These are phyloP conservation scores for Purshia tridentata DNA, from an alignment of 306 rosid species.

Conservation along the genomic window DNA sequence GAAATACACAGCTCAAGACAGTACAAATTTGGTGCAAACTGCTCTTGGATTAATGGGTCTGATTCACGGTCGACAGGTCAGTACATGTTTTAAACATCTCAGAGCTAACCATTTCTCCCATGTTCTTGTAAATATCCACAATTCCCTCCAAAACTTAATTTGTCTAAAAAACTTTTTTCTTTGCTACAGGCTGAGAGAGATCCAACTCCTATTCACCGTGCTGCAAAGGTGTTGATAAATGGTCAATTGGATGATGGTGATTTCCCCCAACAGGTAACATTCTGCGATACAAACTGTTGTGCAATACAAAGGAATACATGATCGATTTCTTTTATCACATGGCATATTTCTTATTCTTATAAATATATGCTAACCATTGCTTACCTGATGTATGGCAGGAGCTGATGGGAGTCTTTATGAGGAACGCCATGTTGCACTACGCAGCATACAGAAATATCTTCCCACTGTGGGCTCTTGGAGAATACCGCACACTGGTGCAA, in stretches of 20 bases:
- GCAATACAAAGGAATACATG: too few species aligned
- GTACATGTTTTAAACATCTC: not conserved
- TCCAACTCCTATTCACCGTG: conserved; percentile 39
- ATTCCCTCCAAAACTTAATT: not conserved
- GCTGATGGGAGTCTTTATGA: conserved; percentile 50
- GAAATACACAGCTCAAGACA: conserved; percentile 38
- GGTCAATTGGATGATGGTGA: conserved; percentile 39
- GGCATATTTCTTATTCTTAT: not conserved
- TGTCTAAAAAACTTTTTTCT: not conserved
- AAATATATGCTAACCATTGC: not conserved
- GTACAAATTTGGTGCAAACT: conserved; percentile 46
- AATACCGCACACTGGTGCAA: conserved; percentile 57
- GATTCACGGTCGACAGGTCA: conserved; percentile 41
- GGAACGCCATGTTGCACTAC: conserved; percentile 65
- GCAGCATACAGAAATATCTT: conserved; percentile 70
- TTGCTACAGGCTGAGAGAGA: conserved; percentile 29
- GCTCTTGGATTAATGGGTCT: conserved; percentile 43
- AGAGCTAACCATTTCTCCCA: not conserved
- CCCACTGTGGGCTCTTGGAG: conserved; percentile 75
- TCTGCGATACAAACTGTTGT: too few species aligned
- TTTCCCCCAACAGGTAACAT: conserved; percentile 44
- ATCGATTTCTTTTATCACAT: not conserved
- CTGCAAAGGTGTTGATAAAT: conserved; percentile 36
- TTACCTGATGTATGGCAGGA: conserved; percentile 16
- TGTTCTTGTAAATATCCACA: not conserved